These are phyloP conservation scores for Talaromyces sp. DNA, from an alignment of 2,329 filamentous ascomycete species.

Conservation along the genomic window DNA sequence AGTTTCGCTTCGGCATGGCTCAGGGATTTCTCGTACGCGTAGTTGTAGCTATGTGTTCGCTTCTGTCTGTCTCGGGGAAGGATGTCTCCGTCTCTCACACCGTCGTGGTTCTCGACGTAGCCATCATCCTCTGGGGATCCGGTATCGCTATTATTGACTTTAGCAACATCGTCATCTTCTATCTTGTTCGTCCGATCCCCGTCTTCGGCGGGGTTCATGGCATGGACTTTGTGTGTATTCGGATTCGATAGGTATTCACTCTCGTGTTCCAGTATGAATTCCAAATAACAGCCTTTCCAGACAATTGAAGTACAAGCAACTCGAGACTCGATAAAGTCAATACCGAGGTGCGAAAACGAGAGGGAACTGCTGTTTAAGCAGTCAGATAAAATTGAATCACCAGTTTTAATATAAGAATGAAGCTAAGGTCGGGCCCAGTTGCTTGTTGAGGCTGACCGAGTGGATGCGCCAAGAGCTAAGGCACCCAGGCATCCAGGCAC, in stretches of 20 bases:
- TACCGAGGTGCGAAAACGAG: background rate
- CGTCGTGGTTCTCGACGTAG: background rate
- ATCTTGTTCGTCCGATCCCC: background rate
- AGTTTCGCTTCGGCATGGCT: slow-evolving; percentile 91
- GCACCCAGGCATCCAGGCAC: background rate
- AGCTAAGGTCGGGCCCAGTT: slow-evolving; percentile 2
- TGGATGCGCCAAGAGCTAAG: background rate
- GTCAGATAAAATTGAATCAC: background rate
- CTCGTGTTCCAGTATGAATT: background rate
- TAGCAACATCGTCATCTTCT: background rate
- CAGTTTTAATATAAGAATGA: background rate
- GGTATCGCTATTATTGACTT: background rate
- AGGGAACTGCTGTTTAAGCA: background rate
- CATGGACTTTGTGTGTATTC: background rate
- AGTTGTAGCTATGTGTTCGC: slow-evolving; percentile 86
- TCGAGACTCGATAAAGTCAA: background rate
- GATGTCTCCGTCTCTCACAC: slow-evolving; percentile 20
- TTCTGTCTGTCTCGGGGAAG: slow-evolving; percentile 44
- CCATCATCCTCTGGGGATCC: background rate
- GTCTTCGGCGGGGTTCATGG: slow-evolving; percentile 11
- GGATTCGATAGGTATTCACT: background rate
- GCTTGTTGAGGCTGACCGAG: slow-evolving; percentile 5
- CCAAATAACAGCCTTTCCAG: too few relatives aligned
- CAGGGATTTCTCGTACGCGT: slow-evolving; percentile 88
- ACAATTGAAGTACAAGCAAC: background rate